Conservation (phyloP, 768 basidiomycete genomes). For the Boletus rubescentipes region DNA sequence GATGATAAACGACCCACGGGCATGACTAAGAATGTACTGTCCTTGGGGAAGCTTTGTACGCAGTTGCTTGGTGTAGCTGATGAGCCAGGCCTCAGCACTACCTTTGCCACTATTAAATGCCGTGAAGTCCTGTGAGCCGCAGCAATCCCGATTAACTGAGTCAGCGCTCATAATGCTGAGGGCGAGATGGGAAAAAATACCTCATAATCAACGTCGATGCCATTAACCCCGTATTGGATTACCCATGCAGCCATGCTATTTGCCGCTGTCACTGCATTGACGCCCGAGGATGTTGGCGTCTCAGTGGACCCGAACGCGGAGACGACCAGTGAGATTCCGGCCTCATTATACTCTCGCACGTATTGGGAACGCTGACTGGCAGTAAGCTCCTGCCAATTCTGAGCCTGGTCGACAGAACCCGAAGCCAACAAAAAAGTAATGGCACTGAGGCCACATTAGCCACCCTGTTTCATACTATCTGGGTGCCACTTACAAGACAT, state of each 20-base stretch:
- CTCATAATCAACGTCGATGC: slow-evolving; percentile 57
- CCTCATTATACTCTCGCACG: slow-evolving; percentile 48
- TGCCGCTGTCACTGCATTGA: slow-evolving; percentile 40
- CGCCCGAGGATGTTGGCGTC: slow-evolving; percentile 42
- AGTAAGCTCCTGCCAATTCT: slow-evolving; percentile 43
- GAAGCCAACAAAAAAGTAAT: slow-evolving; percentile 42
- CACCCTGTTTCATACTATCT: neutral
- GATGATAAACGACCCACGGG: slow-evolving; percentile 25
- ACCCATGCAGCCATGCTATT: slow-evolving; percentile 47
- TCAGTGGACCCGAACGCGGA: slow-evolving; percentile 49
- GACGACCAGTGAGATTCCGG: slow-evolving; percentile 59
- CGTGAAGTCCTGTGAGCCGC: slow-evolving; percentile 25
- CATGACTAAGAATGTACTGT: slow-evolving; percentile 35
- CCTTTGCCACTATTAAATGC: slow-evolving; percentile 37
- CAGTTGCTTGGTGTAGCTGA: slow-evolving; percentile 31
- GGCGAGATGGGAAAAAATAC: slow-evolving; percentile 7
- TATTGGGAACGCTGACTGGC: slow-evolving; percentile 39
- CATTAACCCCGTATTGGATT: slow-evolving; percentile 46
- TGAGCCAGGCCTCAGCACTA: slow-evolving; percentile 36
- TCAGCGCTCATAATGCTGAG: neutral
- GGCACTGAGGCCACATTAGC: slow-evolving; percentile 23
- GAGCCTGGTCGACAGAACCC: slow-evolving; percentile 46
- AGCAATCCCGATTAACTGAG: neutral
- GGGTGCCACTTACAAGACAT: slow-evolving; percentile 31
- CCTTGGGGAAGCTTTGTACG: slow-evolving; percentile 33